Base-by-base conservation (phyloP, 495 filamentous ascomycete genomes). In the Oidiodendron maius region DNA sequence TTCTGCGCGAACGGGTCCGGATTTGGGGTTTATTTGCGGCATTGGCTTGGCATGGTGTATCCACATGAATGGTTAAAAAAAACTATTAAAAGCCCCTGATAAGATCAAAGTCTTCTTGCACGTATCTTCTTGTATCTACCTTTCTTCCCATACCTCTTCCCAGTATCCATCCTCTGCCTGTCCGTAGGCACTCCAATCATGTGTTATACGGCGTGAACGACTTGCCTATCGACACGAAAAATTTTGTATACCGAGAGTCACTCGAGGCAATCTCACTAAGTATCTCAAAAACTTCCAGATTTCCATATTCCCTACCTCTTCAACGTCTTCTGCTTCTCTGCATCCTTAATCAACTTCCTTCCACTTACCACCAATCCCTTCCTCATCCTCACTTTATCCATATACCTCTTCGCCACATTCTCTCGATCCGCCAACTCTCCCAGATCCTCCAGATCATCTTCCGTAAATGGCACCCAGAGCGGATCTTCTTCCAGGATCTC, bases 291-390 rank as follows among this genome's bases (percentile, higher is more conserved):
- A 32, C 8, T n/a, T n/a, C 28, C 28, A 32, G 28, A 32, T 18
- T 40, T 18, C 37, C 40, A 42, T 3, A 10, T 26, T 1, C 47
- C 26, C 15, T 22, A 97, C 72, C 88, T 78, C 82, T 98, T 98
- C 67, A 98, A 63, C 20, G 89, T 97, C 84, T 95, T 97, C 76
- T 97, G 93, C 80, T 97, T 97, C 80, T 96, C 89, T 18, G 91
- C 93, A 78, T 89, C 83, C 50, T 72, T 80, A 57, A 96, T 87
- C 63, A 88, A 71, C 72, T 84, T 86, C 57, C 79, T 72, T 11
- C 86, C 87, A 70, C 81, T 77, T 12, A 98, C 83, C 59, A 90
- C 68, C 70, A 97, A 56, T 0, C 93, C 93, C 78, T 98, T 98
- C 50, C 89, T 69, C 48, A 62, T 70, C 52, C 93, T 71, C 17